A percentile compares a stretch with the other conserved stretches of the same genome.
Evolutionary conservation across 2,329 filamentous ascomycete genomes (phyloP).

Genomic region (Didymellaceae sp.): DNA sequence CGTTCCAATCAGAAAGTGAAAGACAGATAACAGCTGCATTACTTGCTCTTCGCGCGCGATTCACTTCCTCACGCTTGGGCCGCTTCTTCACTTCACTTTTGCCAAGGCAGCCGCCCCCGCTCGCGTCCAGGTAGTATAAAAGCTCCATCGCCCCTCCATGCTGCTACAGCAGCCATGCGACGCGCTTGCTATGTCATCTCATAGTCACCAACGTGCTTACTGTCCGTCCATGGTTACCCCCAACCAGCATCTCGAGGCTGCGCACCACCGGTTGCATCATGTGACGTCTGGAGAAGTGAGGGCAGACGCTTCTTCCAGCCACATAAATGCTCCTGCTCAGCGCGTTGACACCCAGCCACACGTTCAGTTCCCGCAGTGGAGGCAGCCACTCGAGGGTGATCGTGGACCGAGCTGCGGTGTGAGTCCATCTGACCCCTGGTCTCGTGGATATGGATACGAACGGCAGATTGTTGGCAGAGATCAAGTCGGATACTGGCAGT

Average conservation of each 20-base stretch:
- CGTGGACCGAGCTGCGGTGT: too few species aligned
- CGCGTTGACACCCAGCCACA: neutral
- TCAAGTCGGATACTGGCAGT: too few species aligned
- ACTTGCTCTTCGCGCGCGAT: neutral
- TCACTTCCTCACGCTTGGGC: slow-evolving; percentile 8
- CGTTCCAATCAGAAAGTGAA: slow-evolving; percentile 1
- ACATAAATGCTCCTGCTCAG: neutral
- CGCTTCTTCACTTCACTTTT: slow-evolving; percentile 10
- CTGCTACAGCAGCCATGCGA: neutral
- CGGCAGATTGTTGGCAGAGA: too few species aligned
- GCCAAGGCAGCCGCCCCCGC: slow-evolving; percentile 6
- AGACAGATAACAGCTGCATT: slow-evolving; percentile 1
- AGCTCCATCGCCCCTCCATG: neutral
- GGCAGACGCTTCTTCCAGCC: neutral
- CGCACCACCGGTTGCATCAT: neutral
- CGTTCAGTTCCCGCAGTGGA: neutral
- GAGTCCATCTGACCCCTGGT: too few species aligned
- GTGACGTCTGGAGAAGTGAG: neutral
- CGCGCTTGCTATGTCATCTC: neutral
- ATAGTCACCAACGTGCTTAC: neutral
- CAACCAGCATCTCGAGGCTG: neutral
- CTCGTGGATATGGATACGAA: too few species aligned
- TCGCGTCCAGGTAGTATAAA: neutral
- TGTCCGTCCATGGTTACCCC: slow-evolving; percentile 1
- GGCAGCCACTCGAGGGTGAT: too few species aligned